Evolutionary conservation across 768 basidiomycete genomes (phyloP), one percentile per base, ranked within the genome.

Genomic region (Leccinum fibrillosum): DNA sequence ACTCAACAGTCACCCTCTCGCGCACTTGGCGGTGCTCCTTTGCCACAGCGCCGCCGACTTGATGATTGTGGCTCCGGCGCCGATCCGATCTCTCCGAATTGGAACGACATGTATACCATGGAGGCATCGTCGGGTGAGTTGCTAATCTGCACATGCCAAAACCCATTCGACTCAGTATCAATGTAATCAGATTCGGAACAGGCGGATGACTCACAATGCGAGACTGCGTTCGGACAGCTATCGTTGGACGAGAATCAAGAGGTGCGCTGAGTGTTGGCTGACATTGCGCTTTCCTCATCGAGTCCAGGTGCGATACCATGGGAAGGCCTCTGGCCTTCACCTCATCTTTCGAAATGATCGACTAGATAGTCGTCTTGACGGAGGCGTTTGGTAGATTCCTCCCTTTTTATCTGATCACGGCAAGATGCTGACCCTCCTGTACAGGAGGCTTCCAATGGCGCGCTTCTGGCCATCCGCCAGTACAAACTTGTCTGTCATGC

Each of bases 281-380:
- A 45, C 35, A 17, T 19, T 49, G 11, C 25, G 35, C 10, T 59
- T 60, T 59, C 48, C 60, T 69, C 54, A 71, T 25, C 6, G 3
- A 52, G 34, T n/a, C 17, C 68, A 95, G 86, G 82, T 95, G 48
- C 87, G 93, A 56, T 95, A 87, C 68, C 94, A 94, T 58, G 90
- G 92, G 13, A 80, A 85, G 72, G 77, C 83, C 3, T 88, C 88
- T 63, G 92, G 92, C 8, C 75, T 94, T 26, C 86, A 90, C 60
- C 76, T 93, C 32, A 78, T 93, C n/a, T 83, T 82, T 17, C 77
- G 81, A 54, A 86, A 80, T 55, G 80, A 82, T 60, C 82, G 89
- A 25, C 82, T 82, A 34, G 88, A 90, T 62, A 80, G 83, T 57
- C 83, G 87, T 54, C 82, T 82, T 62, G 81, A 85, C 57, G 86